These are phyloP conservation scores for Biscogniauxia sp. DNA, from an alignment of 2,329 filamentous ascomycete genomes.

Conservation along the genomic window DNA sequence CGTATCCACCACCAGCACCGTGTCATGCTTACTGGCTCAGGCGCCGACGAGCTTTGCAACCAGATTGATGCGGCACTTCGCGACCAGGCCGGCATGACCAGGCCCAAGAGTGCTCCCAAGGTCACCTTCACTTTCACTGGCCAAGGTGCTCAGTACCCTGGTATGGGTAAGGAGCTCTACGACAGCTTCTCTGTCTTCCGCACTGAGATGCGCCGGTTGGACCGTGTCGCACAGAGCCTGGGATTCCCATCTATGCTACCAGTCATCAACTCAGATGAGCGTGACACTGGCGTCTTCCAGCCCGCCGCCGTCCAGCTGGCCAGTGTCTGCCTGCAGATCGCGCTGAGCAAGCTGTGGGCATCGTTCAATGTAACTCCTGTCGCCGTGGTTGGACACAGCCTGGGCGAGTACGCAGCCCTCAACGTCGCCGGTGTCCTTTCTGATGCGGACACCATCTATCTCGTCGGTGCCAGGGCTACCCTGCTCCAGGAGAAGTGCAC, in stretches of 20 bases:
- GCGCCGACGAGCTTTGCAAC: conserved; percentile 35
- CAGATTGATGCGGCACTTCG: conserved; percentile 35
- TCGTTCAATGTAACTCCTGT: conserved; percentile 49
- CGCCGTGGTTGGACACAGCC: conserved; percentile 57
- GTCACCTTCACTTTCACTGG: conserved; percentile 29
- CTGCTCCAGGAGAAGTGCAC: conserved; percentile 61
- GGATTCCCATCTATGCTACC: conserved; percentile 53
- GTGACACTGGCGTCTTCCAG: conserved; percentile 37
- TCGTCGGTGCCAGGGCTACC: conserved; percentile 64
- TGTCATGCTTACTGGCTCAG: conserved; percentile 40
- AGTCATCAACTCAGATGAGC: conserved; percentile 38
- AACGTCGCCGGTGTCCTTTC: conserved; percentile 66
- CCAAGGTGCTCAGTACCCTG: conserved; percentile 19
- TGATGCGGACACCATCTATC: conserved; percentile 62
- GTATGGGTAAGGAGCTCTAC: conserved; percentile 17
- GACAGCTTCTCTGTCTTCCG: conserved; percentile 21
- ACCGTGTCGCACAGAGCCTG: conserved; percentile 43
- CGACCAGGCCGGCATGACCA: conserved; percentile 39
- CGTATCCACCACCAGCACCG: conserved; percentile 55
- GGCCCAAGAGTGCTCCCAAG: conserved; percentile 40
- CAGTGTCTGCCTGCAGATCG: conserved; percentile 49
- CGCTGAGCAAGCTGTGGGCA: conserved; percentile 48
- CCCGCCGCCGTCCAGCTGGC: conserved; percentile 48
- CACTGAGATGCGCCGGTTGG: conserved; percentile 50
- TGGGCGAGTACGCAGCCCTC: conserved; percentile 70